Evolutionary conservation across 108 stramenopile species (phyloP).

Genomic region (Cyclotella choctawhatcheeana): DNA sequence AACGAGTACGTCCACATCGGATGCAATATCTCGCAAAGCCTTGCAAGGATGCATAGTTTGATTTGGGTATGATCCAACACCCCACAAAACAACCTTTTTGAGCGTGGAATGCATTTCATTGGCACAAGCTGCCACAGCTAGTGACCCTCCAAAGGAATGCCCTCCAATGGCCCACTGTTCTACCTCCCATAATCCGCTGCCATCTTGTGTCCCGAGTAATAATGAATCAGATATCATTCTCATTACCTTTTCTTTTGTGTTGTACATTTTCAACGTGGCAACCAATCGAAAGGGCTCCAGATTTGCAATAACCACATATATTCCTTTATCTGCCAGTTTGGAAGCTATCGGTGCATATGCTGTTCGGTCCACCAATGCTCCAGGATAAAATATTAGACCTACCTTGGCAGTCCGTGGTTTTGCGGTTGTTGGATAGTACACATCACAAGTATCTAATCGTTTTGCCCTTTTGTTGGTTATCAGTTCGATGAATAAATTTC

Average conservation of each 20-base stretch:
- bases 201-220: conserved; percentile 9
- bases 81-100: conserved; percentile 49
- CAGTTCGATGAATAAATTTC: conserved; percentile 44
- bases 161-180: conserved; percentile 65
- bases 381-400: conserved; percentile 69
- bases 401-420: conserved; percentile 24
- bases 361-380: conserved; percentile 60
- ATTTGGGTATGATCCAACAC: conserved; percentile 29
- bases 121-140: conserved; percentile 35
- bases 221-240: conserved; percentile 41
- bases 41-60: conserved; percentile 19
- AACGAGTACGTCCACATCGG: conserved; percentile 33
- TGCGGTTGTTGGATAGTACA: conserved; percentile 46
- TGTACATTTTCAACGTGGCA: conserved; percentile 13
- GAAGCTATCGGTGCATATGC: conserved; percentile 67
- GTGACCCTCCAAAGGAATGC: conserved; percentile 55
- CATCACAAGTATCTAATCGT: conserved; percentile 51
- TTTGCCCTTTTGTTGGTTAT: conserved; percentile 47
- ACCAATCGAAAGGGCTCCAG: conserved; percentile 45
- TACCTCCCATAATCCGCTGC: conserved; percentile 32
- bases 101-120: conserved; percentile 47
- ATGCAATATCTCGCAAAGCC: conserved; percentile 17
- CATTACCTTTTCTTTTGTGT: conserved; percentile 39
- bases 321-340: conserved; percentile 58
- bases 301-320: conserved; percentile 60